A percentile compares a stretch with the other conserved stretches of the same genome.
Conservation (phyloP, 768 basidiomycete genomes). For the Pleurotus cornucopiae region DNA sequence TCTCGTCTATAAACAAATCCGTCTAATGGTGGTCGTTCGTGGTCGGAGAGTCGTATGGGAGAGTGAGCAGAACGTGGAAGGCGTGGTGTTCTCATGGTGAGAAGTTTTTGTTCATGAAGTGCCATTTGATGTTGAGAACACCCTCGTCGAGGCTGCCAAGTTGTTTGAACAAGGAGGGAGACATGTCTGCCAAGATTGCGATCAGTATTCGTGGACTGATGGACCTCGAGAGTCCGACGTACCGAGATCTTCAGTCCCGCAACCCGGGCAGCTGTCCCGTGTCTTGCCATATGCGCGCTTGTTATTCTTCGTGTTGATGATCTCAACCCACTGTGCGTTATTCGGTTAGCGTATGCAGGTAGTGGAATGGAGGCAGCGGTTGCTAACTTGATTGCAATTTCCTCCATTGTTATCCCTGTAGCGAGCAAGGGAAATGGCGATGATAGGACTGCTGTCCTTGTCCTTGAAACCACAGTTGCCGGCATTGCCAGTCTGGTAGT, state of each 20-base stretch:
- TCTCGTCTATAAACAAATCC: neutral
- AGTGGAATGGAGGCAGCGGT: neutral
- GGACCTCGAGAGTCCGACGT: conserved; percentile 16
- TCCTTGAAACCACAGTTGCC: conserved; percentile 65
- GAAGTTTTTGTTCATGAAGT: conserved; percentile 49
- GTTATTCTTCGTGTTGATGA: conserved; percentile 56
- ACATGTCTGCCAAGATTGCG: conserved; percentile 50
- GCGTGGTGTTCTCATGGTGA: conserved; percentile 25
- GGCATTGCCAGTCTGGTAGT: conserved; percentile 36
- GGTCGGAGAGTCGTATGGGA: neutral
- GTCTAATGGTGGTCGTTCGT: neutral
- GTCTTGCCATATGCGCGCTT: conserved; percentile 43
- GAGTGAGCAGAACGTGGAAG: neutral
- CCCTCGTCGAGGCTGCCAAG: conserved; percentile 46
- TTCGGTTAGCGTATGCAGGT: conserved; percentile 9
- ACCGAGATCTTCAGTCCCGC: conserved; percentile 55
- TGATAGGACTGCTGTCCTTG: conserved; percentile 45
- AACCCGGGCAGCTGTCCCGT: conserved; percentile 58
- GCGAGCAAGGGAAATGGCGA: conserved; percentile 55
- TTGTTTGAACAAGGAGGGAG: conserved; percentile 52
- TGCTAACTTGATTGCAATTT: conserved; percentile 59
- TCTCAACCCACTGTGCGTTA: conserved; percentile 46
- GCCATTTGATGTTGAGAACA: conserved; percentile 52
- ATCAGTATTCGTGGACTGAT: neutral
- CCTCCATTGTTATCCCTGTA: conserved; percentile 46